Conservation (phyloP, 225 moss, liverwort and hornwort genomes). For the Bryoerythrophyllum caledonicum region DNA sequence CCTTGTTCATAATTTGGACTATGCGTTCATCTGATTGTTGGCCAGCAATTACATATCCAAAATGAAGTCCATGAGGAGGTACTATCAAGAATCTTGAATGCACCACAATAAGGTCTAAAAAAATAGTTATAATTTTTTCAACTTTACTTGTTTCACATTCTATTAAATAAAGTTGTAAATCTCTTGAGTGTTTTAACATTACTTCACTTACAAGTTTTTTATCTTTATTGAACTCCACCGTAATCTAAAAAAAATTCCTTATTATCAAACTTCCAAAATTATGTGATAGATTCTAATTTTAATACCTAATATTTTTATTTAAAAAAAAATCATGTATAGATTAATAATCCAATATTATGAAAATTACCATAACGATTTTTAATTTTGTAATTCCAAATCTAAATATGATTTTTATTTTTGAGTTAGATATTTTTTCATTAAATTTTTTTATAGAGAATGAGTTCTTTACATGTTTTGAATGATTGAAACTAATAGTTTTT, state of each 20-base stretch:
- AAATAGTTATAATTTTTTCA: slow-evolving; percentile 61
- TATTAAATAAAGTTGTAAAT: slow-evolving; percentile 63
- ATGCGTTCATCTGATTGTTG: slow-evolving; percentile 51
- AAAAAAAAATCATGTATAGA: too few species aligned
- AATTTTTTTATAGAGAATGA: not conserved
- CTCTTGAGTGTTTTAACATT: slow-evolving; percentile 41
- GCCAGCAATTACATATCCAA: slow-evolving; percentile 63
- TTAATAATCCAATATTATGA: too few species aligned
- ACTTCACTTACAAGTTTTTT: slow-evolving; percentile 60
- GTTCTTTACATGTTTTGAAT: not conserved
- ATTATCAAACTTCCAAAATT: not conserved
- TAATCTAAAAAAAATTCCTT: slow-evolving; percentile 39
- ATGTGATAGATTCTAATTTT: accelerated
- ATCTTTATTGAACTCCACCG: slow-evolving; percentile 65
- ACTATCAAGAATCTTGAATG: slow-evolving; percentile 68
- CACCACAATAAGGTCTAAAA: slow-evolving; percentile 57
- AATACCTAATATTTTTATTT: not conserved
- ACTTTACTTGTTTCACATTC: slow-evolving; percentile 59
- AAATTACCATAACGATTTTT: too few species aligned
- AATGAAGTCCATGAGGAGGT: slow-evolving; percentile 82
- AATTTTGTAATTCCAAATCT: too few species aligned
- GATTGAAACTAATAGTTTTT: not conserved
- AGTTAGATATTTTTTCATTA: too few species aligned
- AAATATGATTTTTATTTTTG: too few species aligned
- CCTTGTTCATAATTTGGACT: slow-evolving; percentile 66